Base-by-base conservation (phyloP, 2,329 filamentous ascomycete species). In the Colletotrichum trifolii region DNA sequence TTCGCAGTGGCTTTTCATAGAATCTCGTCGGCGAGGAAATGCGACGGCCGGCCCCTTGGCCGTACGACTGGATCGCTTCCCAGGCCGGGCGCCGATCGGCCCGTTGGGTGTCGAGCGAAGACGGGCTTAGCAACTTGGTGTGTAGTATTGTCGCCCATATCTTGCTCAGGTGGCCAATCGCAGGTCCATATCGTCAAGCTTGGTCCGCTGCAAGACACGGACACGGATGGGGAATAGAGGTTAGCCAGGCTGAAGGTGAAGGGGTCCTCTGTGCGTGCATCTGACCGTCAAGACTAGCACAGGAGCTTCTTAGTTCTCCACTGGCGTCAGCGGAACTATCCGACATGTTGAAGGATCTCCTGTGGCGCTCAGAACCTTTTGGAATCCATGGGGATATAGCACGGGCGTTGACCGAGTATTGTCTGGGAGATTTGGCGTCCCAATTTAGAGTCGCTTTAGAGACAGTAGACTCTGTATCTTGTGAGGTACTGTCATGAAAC, bases 251-350 rank as follows among this genome's bases (percentile, higher is more conserved):
- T 10, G 47, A 50, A 34, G 47, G 13, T 0, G 34, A 53, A 10
- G 36, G 50, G 50, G 38, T 42, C 52, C 39, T 45, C 52, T 54
- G 52, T 54, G 52, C 52, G 52, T 33, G 25, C 33, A 25, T 33
- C 9, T 12, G 4, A 40, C 17, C 38, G 50, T 13, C 39, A 36
- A 8, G 15, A 12, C 36, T 12, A 40, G 25, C 1, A 17, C 12
- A 13, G 39, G 25, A 25, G 25, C 25, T 25, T 25, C 25, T 13
- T 54, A 35, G 2, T 43, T 54, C 39, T 25, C 52, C 52, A 54
- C 52, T 43, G 39, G 52, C 25, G 52, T 13, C 39, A 40, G 52
- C 33, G 5, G 52, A 17, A 35, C 15, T 43, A 43, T 54, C 39
- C 39, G 38, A 43, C 39, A 40, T 17, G 39, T 45, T 54, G 38